Percentiles rank a stretch among this genome's conserved stretches.
Evolutionary conservation across 768 basidiomycete genomes (phyloP).

Genomic region (Mycena galericulata): DNA sequence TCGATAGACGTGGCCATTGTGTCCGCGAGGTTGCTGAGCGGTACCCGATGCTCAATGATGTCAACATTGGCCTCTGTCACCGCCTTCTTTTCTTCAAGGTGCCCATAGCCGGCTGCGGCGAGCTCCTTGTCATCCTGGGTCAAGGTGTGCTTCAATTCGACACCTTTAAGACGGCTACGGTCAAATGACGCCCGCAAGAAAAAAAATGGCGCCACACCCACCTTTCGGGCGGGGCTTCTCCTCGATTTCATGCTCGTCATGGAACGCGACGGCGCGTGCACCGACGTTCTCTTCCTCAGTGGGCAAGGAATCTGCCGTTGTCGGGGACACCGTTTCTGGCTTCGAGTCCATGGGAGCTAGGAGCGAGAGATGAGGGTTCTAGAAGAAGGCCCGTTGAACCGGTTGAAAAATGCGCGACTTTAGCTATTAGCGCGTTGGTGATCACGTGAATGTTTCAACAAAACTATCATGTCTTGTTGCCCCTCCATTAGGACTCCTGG

Average conservation of each 20-base stretch:
- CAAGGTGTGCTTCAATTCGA: slow-evolving; percentile 69
- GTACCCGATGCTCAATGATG: slow-evolving; percentile 66
- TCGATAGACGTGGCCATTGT: slow-evolving; percentile 63
- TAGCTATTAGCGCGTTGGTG: no score
- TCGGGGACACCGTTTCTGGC: slow-evolving; percentile 5
- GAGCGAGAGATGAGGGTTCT: neutral
- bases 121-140: slow-evolving; percentile 77
- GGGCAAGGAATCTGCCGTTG: slow-evolving; percentile 12
- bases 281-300: slow-evolving; percentile 50
- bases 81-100: slow-evolving; percentile 61
- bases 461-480: no score
- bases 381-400: neutral
- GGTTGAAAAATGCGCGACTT: neutral
- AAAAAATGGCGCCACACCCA: slow-evolving; percentile 34
- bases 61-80: slow-evolving; percentile 60
- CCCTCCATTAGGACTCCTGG: no score
- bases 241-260: slow-evolving; percentile 52
- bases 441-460: no score
- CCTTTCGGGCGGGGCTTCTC: slow-evolving; percentile 65
- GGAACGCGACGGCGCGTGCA: slow-evolving; percentile 64
- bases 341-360: slow-evolving; percentile 17
- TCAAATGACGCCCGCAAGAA: neutral
- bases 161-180: slow-evolving; percentile 17
- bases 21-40: slow-evolving; percentile 54
- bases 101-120: slow-evolving; percentile 76